phyloP scores from a whole-genome alignment of 2,329 filamentous ascomycete genomes.

The Malbranchea cinnamomea region DNA sequence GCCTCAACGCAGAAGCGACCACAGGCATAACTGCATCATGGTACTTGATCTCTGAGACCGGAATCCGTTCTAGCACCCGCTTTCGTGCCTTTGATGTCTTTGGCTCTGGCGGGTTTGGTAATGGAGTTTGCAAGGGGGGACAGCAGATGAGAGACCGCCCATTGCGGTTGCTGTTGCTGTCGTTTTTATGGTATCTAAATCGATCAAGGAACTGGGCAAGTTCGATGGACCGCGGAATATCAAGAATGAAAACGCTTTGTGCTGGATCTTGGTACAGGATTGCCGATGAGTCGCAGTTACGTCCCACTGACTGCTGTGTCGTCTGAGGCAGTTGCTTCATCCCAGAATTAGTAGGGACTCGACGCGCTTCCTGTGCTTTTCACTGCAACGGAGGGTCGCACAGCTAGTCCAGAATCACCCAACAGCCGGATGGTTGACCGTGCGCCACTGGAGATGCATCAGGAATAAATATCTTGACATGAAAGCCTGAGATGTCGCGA shows the following conservation, averaged over 20 bases:
- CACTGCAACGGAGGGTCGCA: too few species aligned
- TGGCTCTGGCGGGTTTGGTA: conserved; percentile 34
- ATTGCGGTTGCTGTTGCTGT: conserved; percentile 1
- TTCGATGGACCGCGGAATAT: conserved; percentile 44
- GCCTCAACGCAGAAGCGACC: conserved; percentile 26
- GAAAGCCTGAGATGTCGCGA: too few species aligned
- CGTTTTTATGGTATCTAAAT: conserved; percentile 12
- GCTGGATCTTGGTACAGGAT: conserved; percentile 38
- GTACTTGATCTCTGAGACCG: conserved; percentile 18
- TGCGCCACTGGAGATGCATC: too few species aligned
- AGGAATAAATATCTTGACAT: too few species aligned
- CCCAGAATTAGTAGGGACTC: too few species aligned
- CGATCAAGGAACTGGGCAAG: conserved; percentile 30
- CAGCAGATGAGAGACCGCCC: conserved; percentile 28
- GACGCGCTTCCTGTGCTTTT: too few species aligned
- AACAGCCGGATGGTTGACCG: too few species aligned
- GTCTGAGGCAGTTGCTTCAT: too few species aligned
- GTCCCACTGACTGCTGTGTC: too few species aligned
- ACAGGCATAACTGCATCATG: conserved; percentile 13
- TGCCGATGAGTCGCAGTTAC: too few species aligned
- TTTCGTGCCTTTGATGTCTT: conserved; percentile 31
- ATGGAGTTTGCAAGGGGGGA: conserved; percentile 32
- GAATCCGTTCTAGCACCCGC: conserved; percentile 24
- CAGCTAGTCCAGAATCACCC: too few species aligned
- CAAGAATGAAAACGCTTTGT: conserved; percentile 35